Evolutionary conservation across 345 rosid genomes (phyloP).

Genomic region (Mangifera indica): DNA sequence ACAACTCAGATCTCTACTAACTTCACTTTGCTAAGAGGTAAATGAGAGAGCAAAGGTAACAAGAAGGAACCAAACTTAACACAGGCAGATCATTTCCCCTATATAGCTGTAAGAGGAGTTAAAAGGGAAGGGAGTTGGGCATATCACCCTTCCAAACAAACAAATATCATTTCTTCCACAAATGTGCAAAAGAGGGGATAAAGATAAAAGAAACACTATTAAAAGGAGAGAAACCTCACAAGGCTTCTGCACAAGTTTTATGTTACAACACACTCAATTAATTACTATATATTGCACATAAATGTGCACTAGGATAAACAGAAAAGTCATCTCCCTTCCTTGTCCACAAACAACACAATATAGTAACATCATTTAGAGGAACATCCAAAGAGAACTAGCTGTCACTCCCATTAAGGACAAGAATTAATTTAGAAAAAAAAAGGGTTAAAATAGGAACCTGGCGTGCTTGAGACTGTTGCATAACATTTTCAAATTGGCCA

Average conservation of each 20-base stretch:
- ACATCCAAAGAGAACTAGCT: too few species aligned
- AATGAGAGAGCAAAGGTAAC: neutral
- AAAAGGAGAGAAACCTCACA: neutral
- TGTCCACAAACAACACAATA: too few species aligned
- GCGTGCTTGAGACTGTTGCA: conserved; percentile 90
- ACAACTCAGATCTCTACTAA: neutral
- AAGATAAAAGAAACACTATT: neutral
- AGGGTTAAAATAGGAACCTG: conserved; percentile 46
- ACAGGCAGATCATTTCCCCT: neutral
- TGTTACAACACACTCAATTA: neutral
- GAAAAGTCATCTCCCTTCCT: too few species aligned
- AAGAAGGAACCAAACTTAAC: neutral
- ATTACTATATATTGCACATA: too few species aligned
- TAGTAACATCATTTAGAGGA: neutral
- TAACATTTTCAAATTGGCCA: conserved; percentile 71
- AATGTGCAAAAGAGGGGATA: neutral
- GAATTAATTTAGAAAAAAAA: neutral
- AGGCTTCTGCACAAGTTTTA: too few species aligned
- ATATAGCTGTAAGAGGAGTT: neutral
- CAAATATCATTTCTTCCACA: neutral
- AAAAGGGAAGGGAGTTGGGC: neutral
- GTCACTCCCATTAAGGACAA: neutral
- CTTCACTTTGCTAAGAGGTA: neutral
- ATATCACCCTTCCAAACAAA: neutral
- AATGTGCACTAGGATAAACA: too few species aligned